A percentile compares a stretch with the other conserved stretches of the same genome.
Evolutionary conservation across 2,329 filamentous ascomycete species (phyloP).

Genomic region (Microcyclosporella mali): DNA sequence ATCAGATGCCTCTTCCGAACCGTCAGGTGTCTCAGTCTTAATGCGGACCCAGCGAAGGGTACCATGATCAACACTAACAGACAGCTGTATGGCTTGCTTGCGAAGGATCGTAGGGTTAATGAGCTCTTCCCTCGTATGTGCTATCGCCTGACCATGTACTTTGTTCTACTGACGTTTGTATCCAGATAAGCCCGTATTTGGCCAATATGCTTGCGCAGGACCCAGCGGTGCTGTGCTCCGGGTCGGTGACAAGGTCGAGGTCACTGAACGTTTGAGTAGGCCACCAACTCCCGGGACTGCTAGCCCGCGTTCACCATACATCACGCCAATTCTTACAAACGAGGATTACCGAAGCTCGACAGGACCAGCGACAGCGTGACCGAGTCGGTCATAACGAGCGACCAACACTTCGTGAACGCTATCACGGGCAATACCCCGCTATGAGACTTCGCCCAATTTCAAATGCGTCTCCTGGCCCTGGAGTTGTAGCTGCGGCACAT

Average conservation of each 20-base stretch:
- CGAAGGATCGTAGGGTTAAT: conserved; percentile 30
- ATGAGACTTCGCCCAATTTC: too few species aligned
- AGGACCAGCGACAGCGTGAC: conserved; percentile 7
- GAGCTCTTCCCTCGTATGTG: conserved; percentile 26
- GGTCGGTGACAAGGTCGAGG: conserved; percentile 29
- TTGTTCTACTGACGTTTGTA: conserved; percentile 6
- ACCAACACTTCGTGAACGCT: too few species aligned
- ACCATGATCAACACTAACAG: conserved; percentile 30
- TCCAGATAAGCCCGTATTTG: conserved; percentile 31
- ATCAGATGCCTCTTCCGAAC: conserved; percentile 29
- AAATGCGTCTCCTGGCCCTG: too few species aligned
- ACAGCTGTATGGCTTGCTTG: conserved; percentile 29
- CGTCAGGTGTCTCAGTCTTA: conserved; percentile 29
- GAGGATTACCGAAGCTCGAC: conserved; percentile 3
- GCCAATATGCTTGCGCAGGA: conserved; percentile 33
- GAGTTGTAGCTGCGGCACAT: too few species aligned
- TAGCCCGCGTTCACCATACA: conserved; percentile 34
- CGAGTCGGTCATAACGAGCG: neutral
- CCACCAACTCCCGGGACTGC: conserved; percentile 24
- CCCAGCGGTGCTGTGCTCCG: conserved; percentile 29
- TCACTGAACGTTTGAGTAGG: conserved; percentile 21
- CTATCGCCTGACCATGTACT: neutral
- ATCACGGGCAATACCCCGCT: too few species aligned
- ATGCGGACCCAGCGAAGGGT: conserved; percentile 29
- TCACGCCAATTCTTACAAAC: conserved; percentile 4